Conservation (phyloP, 306 rosid genomes). For the Arachis stenosperma region DNA sequence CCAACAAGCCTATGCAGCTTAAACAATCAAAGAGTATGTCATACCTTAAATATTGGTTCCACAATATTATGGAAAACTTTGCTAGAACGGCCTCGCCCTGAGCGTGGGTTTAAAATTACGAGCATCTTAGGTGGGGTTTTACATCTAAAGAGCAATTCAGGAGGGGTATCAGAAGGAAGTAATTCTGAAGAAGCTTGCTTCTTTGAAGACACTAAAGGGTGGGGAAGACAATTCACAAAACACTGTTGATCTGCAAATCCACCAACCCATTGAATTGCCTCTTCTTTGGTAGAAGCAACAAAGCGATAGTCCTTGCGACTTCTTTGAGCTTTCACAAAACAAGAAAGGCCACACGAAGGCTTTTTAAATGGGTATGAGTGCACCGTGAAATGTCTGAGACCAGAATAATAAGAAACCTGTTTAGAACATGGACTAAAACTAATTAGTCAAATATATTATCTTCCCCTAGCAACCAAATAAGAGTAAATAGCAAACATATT, state of each 20-base stretch:
- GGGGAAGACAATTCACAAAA: constrained; percentile 90
- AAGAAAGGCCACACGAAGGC: constrained; percentile 77
- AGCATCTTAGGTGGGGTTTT: constrained; percentile 95
- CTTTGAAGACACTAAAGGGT: constrained; percentile 88
- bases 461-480: constrained; percentile 33
- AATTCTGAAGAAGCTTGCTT: constrained; percentile 97
- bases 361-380: constrained; percentile 84
- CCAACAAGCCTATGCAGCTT: constrained; percentile 27
- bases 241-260: constrained; percentile 98
- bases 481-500: constrained; percentile 21
- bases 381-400: constrained; percentile 91
- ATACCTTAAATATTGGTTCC: constrained; percentile 92
- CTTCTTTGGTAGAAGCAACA: constrained; percentile 79
- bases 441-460: constrained; percentile 29
- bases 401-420: constrained; percentile 93
- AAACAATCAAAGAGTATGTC: constrained; percentile 23
- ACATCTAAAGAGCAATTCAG: constrained; percentile 91
- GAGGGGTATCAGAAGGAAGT: constrained; percentile 80
- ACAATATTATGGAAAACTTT: constrained; percentile 85
- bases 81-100: constrained; percentile 96
- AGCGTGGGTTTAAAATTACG: constrained; percentile 93
- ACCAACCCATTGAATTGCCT: constrained; percentile 97
- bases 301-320: constrained; percentile 79
- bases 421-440: constrained; percentile 46
- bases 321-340: constrained; percentile 73